Base-by-base conservation (phyloP, 179 eudicot species). In the Spergularia azorica region DNA sequence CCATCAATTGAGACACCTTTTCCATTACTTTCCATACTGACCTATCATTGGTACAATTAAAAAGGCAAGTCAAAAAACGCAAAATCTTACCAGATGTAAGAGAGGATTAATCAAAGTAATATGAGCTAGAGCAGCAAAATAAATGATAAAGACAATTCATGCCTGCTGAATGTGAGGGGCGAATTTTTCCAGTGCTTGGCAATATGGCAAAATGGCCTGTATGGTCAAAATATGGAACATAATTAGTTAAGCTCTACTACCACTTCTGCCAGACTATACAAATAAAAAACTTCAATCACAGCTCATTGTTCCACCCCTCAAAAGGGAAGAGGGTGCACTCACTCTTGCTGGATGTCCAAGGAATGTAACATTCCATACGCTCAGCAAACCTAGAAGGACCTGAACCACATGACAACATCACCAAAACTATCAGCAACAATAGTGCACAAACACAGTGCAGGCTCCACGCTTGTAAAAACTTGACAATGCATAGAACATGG, bases 11-110 rank as follows among this genome's bases (percentile, higher is more conserved):
- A 91, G 64, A 94, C 98, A 54, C 98, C 96, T 81, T 96, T 96
- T 58, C 99, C 99, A 77, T 96, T 96, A 87, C 99, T 96, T 78
- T 96, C 99, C 99, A 96, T 96, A 87, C 99, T 96, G 67, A 96
- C 98, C 98, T 96, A 84, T 70, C 56, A 67, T 51, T 32, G 63
- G 52, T 58, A 48, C 75, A 65, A 67, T 36, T n/a, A 32, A 64
- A 41, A 43, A 14, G 11, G 39, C 76, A 43, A 69, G 38, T 66
- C 20, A n/a, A 61, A 38, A 61, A 26, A 51, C 20, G 38, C 39
- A 4, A 67, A 55, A 9, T 8, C 15, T 32, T 16, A 13, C n/a
- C 62, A 48, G 61, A 17, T 67, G 9, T 41, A 0, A 71, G 56
- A 66, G 18, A 78, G 39, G 4, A 63, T 61, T 62, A 48, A 50